Conservation (phyloP, 805 yeast genomes). For the Yamadazyma sp. region DNA sequence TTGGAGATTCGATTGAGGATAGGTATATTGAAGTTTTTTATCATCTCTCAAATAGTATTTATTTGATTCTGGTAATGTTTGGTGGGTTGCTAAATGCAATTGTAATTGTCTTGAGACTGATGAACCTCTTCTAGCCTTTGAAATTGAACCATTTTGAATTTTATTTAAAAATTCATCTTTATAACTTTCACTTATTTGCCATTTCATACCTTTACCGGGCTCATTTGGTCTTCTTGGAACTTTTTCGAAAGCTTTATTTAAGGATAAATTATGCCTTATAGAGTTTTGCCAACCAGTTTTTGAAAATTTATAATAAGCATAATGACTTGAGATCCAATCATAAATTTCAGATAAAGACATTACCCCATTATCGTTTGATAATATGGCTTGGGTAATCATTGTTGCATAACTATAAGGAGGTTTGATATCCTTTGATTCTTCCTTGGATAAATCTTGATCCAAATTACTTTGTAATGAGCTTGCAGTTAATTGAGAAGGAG, state of each 20-base stretch:
- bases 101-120: slow-evolving; percentile 79
- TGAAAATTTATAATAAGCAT: slow-evolving; percentile 87
- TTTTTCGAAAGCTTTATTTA: slow-evolving; percentile 96
- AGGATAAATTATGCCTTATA: slow-evolving; percentile 87
- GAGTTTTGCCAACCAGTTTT: slow-evolving; percentile 99
- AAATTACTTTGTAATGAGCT: slow-evolving; percentile 42
- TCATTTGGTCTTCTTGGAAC: slow-evolving; percentile 94
- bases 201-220: slow-evolving; percentile 99
- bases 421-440: slow-evolving; percentile 87
- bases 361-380: slow-evolving; percentile 83
- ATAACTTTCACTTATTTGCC: slow-evolving; percentile 90
- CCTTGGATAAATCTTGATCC: slow-evolving; percentile 73
- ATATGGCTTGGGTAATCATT: slow-evolving; percentile 95
- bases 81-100: slow-evolving; percentile 63
- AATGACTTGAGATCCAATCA: slow-evolving; percentile 82
- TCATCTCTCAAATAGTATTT: slow-evolving; percentile 22
- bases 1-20: slow-evolving; percentile 4
- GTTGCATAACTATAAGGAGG: slow-evolving; percentile 98
- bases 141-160: slow-evolving; percentile 71
- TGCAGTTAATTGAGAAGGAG: slow-evolving; percentile 38
- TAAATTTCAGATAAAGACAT: slow-evolving; percentile 89
- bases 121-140: slow-evolving; percentile 75
- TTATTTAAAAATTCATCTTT: slow-evolving; percentile 80
- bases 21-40: slow-evolving; percentile 10
- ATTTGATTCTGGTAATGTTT: slow-evolving; percentile 48